Base-by-base conservation (phyloP, 1,284 basidiomycete species). In the Coriolopsis trogii region DNA sequence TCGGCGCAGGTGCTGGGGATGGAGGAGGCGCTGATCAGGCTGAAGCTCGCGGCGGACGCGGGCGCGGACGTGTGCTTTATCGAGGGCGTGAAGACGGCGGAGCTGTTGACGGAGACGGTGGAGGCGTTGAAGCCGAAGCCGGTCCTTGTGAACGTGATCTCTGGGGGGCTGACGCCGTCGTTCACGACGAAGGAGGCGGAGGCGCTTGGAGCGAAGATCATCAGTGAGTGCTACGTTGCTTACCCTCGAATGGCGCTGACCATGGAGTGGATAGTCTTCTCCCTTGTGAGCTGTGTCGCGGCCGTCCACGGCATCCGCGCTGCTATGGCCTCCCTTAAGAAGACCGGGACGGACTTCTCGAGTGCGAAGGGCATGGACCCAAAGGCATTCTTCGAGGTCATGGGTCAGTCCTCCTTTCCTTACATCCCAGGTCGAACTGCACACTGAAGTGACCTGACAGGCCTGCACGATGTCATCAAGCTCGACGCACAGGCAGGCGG, bases 21-120 rank as follows among this genome's bases (percentile, higher is more conserved):
- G 81, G 87, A 91, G n/a, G 89, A 90, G 69, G 90, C 89, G 0
- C 59, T 91, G 48, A 70, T 64, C 16, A 80, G 90, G 10, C 73
- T 93, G 46, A 81, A 84, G 65, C 77, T 89, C 26, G 89, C 90
- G 3, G 80, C 85, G 1, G 84, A 83, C 49, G 85, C 81, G 4
- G 90, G 90, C 28, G 90, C 90, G 1, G 90, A 92, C 63, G 88
- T 91, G 20, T 91, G 87, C 67, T 93, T 93, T 72, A 89, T 92
- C 44, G 90, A 93, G 70, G 90, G 89, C 46, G 87, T 91, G 36
- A 81, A 81, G 67, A 86, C 80, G 9, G 77, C 84, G 46, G 82
- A 86, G 46, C 78, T 89, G 31, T 77, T 91, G 24, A 73, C 78
- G 58, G 71, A 72, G 2, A 88, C 88, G 2, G 82, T 91, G 44